These are phyloP conservation scores for Platismatia glauca DNA, from an alignment of 495 filamentous ascomycete species.

Conservation along the genomic window DNA sequence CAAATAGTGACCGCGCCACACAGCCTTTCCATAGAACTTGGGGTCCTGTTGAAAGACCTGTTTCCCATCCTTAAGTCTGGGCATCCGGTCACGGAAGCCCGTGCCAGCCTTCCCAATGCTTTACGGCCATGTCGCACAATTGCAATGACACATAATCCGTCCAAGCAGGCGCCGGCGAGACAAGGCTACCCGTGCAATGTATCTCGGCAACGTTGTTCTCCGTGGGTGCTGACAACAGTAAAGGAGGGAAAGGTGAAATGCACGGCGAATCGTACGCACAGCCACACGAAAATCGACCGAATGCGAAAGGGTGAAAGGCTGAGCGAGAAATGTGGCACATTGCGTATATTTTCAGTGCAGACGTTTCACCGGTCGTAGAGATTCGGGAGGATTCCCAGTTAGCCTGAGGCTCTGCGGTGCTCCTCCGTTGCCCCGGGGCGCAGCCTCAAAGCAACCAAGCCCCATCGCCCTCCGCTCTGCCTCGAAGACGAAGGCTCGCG, in stretches of 20 bases:
- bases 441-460: neutral
- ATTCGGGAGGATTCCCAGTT: neutral
- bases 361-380: neutral
- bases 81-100: neutral
- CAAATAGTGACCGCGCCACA: neutral
- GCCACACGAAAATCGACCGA: neutral
- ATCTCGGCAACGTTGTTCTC: neutral
- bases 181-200: neutral
- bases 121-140: neutral
- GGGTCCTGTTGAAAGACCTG: neutral
- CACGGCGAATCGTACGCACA: too few relatives aligned
- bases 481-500: neutral
- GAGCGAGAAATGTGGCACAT: neutral
- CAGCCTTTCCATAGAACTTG: neutral
- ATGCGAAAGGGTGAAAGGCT: neutral
- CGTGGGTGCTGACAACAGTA: neutral
- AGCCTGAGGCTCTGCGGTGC: neutral
- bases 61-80: neutral
- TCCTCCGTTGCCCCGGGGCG: neutral
- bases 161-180: neutral
- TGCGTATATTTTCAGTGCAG: neutral
- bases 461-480: neutral
- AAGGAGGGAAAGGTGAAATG: neutral
- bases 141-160: neutral
- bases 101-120: neutral